phyloP scores from a whole-genome alignment of 2,329 filamentous ascomycete species.

The Hypoxylon rubiginosum region DNA sequence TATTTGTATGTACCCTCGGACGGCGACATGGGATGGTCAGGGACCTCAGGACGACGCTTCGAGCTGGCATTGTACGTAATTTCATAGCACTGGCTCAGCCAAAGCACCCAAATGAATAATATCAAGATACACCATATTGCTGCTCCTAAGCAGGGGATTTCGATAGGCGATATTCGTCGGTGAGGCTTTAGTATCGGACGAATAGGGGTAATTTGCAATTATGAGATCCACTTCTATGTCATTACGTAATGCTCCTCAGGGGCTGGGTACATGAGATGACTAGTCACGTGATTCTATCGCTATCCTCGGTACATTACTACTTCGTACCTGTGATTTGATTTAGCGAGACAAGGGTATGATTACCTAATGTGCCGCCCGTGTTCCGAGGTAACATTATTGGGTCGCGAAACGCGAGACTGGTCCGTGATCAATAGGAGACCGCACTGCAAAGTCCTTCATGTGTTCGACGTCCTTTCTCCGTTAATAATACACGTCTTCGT shows the following conservation, averaged over 20 bases:
- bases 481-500: neutral
- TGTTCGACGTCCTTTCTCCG: neutral
- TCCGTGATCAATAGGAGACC: neutral
- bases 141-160: neutral
- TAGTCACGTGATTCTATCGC: too few relatives aligned
- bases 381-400: neutral
- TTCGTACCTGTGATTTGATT: neutral
- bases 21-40: conserved; percentile 51
- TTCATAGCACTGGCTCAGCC: neutral
- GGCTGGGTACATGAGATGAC: too few relatives aligned
- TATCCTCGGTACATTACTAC: neutral
- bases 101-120: neutral
- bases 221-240: neutral
- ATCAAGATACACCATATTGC: neutral
- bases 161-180: neutral
- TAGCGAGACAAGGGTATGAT: too few relatives aligned
- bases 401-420: neutral
- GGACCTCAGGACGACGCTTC: conserved; percentile 51
- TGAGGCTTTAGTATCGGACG: neutral
- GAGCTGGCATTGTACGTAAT: conserved; percentile 52
- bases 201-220: neutral
- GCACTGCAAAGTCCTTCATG: neutral
- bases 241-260: too few relatives aligned
- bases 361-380: neutral
- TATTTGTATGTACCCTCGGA: conserved; percentile 56